Evolutionary conservation across 2,329 filamentous ascomycete genomes (phyloP).

Genomic region (Sporothrix pallida): DNA sequence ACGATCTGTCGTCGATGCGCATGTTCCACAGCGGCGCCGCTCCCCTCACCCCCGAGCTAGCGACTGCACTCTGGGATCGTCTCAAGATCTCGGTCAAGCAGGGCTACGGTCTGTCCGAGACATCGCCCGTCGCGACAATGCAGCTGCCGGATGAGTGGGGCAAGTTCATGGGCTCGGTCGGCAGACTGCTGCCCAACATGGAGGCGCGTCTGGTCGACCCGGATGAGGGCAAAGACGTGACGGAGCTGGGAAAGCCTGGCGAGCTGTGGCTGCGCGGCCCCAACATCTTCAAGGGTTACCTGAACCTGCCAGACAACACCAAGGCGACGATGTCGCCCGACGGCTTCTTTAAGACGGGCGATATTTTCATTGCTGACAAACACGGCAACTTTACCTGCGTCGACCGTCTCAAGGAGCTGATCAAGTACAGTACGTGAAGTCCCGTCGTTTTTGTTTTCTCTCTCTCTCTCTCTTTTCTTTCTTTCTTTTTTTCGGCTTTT

Average conservation of each 20-base stretch:
- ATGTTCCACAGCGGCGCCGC: constrained; percentile 90
- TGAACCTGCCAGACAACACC: constrained; percentile 74
- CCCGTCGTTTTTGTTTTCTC: background rate
- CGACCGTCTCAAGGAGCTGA: constrained; percentile 76
- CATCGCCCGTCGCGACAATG: constrained; percentile 76
- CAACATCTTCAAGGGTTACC: constrained; percentile 80
- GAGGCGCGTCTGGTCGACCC: constrained; percentile 79
- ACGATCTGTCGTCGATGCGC: constrained; percentile 77
- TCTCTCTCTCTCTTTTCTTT: background rate
- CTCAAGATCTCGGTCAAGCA: constrained; percentile 85
- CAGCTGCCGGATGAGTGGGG: constrained; percentile 79
- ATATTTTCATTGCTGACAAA: constrained; percentile 78
- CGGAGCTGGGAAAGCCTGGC: constrained; percentile 60
- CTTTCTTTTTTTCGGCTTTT: background rate
- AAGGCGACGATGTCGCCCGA: constrained; percentile 73
- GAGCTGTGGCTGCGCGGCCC: constrained; percentile 80
- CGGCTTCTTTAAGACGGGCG: constrained; percentile 89
- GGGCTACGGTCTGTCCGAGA: constrained; percentile 89
- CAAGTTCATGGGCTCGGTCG: constrained; percentile 76
- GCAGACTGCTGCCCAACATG: constrained; percentile 77
- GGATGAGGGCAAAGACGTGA: constrained; percentile 59
- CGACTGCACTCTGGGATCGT: constrained; percentile 74
- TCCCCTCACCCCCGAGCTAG: constrained; percentile 79
- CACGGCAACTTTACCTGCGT: constrained; percentile 88
- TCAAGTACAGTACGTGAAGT: constrained; percentile 60